Evolutionary conservation across 257 asterid genomes (phyloP).

Genomic region (Plantago elongata): DNA sequence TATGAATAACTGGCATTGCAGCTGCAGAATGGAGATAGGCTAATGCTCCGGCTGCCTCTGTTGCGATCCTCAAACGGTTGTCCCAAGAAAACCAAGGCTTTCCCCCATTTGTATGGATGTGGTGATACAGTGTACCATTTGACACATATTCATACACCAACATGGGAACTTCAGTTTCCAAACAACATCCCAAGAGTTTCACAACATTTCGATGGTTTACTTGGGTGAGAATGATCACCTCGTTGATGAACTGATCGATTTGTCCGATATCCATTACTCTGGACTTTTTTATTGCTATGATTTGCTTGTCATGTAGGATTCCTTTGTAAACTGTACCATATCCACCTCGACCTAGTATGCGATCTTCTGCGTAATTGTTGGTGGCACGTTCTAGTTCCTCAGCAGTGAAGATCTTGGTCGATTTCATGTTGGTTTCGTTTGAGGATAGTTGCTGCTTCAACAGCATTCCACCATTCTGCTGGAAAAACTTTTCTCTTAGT

Average conservation of each 20-base stretch:
- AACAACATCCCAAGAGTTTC: constrained; percentile 38
- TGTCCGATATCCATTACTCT: constrained; percentile 27
- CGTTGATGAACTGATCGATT: constrained; percentile 36
- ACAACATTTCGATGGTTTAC: constrained; percentile 41
- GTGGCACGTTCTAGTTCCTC: constrained; percentile 39
- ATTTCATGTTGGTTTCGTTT: constrained; percentile 4
- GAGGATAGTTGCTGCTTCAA: constrained; percentile 35
- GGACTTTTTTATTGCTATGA: constrained; percentile 37
- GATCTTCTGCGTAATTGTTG: constrained; percentile 31
- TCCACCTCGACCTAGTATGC: constrained; percentile 42
- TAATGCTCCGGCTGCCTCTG: constrained; percentile 36
- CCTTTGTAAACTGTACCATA: constrained; percentile 40
- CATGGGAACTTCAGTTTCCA: constrained; percentile 38
- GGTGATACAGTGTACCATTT: constrained; percentile 26
- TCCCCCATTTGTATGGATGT: constrained; percentile 27
- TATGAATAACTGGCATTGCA: constrained; percentile 31
- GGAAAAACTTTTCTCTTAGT: constrained; percentile 38
- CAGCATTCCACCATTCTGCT: constrained; percentile 43
- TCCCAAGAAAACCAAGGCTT: constrained; percentile 37
- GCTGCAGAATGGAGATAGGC: constrained; percentile 46
- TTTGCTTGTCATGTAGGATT: constrained; percentile 25
- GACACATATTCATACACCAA: constrained; percentile 32
- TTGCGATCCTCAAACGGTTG: constrained; percentile 31
- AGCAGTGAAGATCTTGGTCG: constrained; percentile 31
- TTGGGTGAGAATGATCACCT: constrained; percentile 40